phyloP scores from a whole-genome alignment of 441 rosid species.

The Macaranga tanarius region DNA sequence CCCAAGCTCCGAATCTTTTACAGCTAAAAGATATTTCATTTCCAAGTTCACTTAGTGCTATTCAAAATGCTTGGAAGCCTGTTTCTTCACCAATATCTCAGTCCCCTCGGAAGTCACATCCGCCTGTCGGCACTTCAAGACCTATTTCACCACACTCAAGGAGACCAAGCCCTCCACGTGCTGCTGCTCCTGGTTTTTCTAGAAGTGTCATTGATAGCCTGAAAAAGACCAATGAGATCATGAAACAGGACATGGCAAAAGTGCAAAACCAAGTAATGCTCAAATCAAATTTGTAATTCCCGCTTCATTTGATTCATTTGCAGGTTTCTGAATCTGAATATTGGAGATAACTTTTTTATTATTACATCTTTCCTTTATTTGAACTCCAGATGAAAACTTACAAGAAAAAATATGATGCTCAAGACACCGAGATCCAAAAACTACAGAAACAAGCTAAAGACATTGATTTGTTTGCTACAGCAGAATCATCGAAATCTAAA shows the following conservation, averaged over 20 bases:
- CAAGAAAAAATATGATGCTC: slow-evolving; percentile 58
- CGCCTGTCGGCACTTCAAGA: slow-evolving; percentile 42
- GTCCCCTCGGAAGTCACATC: slow-evolving; percentile 23
- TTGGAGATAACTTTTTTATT: slow-evolving; percentile 7
- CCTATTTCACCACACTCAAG: slow-evolving; percentile 60
- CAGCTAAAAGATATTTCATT: slow-evolving; percentile 72
- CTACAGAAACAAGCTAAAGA: slow-evolving; percentile 43
- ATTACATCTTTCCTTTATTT: slow-evolving; percentile 7
- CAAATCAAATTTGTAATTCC: slow-evolving; percentile 12
- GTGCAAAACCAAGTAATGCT: slow-evolving; percentile 63
- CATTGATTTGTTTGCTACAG: slow-evolving; percentile 42
- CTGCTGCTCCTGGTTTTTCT: slow-evolving; percentile 58
- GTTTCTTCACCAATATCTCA: slow-evolving; percentile 25
- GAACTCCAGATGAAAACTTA: slow-evolving; percentile 52
- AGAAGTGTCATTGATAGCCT: slow-evolving; percentile 79
- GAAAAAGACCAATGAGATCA: slow-evolving; percentile 69
- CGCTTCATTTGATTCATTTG: slow-evolving; percentile 8
- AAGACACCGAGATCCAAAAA: slow-evolving; percentile 56
- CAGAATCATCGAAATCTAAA: slow-evolving; percentile 49
- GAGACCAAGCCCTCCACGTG: slow-evolving; percentile 74
- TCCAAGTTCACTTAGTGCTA: slow-evolving; percentile 61
- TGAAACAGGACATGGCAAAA: slow-evolving; percentile 75
- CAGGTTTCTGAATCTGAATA: slow-evolving; percentile 1
- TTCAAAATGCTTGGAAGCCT: slow-evolving; percentile 69
- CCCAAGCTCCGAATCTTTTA: slow-evolving; percentile 72